Conservation (phyloP, 1,284 basidiomycete genomes). For the Cryptococcus wingfieldii region DNA sequence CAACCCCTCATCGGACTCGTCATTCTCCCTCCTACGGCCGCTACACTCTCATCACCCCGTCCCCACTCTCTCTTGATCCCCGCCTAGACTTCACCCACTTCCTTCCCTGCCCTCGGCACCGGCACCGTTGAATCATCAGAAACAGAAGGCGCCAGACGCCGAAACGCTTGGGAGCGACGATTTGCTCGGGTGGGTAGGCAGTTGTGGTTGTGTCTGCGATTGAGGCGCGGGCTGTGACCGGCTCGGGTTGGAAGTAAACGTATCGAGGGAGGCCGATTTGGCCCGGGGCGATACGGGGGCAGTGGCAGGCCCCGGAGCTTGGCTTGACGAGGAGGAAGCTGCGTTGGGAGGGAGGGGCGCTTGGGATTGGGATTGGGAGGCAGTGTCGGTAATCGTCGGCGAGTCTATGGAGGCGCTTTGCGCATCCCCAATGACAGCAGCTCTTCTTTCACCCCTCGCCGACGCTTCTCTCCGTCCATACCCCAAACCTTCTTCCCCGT, state of each 20-base stretch:
- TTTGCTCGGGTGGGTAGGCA: background rate
- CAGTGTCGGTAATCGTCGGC: background rate
- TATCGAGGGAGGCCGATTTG: no score
- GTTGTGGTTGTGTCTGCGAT: background rate
- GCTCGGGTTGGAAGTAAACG: no score
- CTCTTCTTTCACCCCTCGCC: background rate
- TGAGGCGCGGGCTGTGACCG: no score
- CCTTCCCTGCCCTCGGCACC: background rate
- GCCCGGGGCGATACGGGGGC: no score
- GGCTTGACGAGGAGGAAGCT: background rate
- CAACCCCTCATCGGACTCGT: slow-evolving; percentile 14
- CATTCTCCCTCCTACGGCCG: slow-evolving; percentile 5
- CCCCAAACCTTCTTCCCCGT: background rate
- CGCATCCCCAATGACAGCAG: background rate
- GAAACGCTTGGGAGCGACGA: no score
- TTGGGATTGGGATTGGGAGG: background rate
- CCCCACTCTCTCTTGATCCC: slow-evolving; percentile 65
- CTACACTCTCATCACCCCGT: slow-evolving; percentile 14
- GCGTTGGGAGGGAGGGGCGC: background rate
- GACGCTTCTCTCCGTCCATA: background rate
- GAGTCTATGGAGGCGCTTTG: background rate
- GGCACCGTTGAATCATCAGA: no score
- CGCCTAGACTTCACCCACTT: background rate
- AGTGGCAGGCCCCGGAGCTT: background rate
- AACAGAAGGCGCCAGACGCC: no score